Conservation (phyloP, 306 rosid species). For the Quercus glauca region DNA sequence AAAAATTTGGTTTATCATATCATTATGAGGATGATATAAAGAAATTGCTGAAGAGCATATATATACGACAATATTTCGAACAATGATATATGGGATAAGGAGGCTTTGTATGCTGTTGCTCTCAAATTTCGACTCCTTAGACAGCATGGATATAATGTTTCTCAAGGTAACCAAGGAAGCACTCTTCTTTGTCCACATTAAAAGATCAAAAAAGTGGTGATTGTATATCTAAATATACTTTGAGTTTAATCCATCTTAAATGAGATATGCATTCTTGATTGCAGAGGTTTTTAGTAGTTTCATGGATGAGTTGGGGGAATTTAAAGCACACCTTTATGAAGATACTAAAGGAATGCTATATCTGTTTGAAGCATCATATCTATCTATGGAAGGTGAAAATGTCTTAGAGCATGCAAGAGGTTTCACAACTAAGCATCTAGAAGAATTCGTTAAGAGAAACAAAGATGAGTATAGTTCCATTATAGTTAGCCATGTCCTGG, state of each 20-base stretch:
- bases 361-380: constrained; percentile 18
- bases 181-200: neutral
- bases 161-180: too few relatives aligned
- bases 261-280: neutral
- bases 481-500: constrained; percentile 15
- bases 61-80: too few relatives aligned
- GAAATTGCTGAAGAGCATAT: too few relatives aligned
- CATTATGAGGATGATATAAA: too few relatives aligned
- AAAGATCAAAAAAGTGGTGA: neutral
- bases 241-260: neutral
- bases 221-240: too few relatives aligned
- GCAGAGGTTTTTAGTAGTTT: constrained; percentile 15
- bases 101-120: too few relatives aligned
- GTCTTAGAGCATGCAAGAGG: constrained; percentile 6
- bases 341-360: constrained; percentile 13
- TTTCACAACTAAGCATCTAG: constrained; percentile 1
- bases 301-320: neutral
- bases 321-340: neutral
- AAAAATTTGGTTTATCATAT: too few relatives aligned
- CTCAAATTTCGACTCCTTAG: too few relatives aligned
- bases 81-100: too few relatives aligned
- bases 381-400: neutral
- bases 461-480: neutral
- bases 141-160: too few relatives aligned
- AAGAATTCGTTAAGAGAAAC: neutral